Conservation (phyloP, 805 yeast genomes). For the Hanseniaspora mollemarum region DNA sequence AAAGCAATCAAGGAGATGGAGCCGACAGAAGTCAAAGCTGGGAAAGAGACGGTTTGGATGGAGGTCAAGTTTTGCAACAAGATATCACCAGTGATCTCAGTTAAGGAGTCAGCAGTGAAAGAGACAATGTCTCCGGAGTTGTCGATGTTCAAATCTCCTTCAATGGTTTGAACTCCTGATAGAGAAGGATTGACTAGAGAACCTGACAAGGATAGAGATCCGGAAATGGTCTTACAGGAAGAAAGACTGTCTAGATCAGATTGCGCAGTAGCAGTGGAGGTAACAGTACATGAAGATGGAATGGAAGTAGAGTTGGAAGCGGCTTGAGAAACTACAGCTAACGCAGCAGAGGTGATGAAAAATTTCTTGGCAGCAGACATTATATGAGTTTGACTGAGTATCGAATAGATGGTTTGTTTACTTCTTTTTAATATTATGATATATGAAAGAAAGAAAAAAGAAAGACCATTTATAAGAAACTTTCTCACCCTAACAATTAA, state of each 20-base stretch:
- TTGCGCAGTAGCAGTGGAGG: constrained; percentile 52
- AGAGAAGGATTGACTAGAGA: constrained; percentile 49
- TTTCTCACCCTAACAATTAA: too few relatives aligned
- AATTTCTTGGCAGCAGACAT: constrained; percentile 15
- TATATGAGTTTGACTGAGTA: constrained; percentile 21
- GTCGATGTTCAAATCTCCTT: constrained; percentile 59
- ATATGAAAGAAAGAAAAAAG: too few relatives aligned
- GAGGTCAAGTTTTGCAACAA: constrained; percentile 51
- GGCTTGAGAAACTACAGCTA: constrained; percentile 29
- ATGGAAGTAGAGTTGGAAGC: constrained; percentile 41
- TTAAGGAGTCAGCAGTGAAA: constrained; percentile 69
- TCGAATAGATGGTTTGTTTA: constrained; percentile 3
- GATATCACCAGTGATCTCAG: constrained; percentile 62
- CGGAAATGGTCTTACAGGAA: constrained; percentile 68
- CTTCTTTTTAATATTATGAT: neutral
- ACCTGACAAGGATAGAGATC: constrained; percentile 65
- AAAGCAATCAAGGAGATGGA: constrained; percentile 68
- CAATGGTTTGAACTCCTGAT: constrained; percentile 62
- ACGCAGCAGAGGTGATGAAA: constrained; percentile 21
- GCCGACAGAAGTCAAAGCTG: constrained; percentile 71
- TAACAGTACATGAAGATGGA: constrained; percentile 56
- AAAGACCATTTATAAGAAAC: too few relatives aligned
- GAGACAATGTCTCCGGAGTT: constrained; percentile 56
- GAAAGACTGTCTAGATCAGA: constrained; percentile 62
- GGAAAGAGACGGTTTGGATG: constrained; percentile 58